Evolutionary conservation across 208 protist genomes (phyloP).

Genomic region (Acanthamoeba sp.): DNA sequence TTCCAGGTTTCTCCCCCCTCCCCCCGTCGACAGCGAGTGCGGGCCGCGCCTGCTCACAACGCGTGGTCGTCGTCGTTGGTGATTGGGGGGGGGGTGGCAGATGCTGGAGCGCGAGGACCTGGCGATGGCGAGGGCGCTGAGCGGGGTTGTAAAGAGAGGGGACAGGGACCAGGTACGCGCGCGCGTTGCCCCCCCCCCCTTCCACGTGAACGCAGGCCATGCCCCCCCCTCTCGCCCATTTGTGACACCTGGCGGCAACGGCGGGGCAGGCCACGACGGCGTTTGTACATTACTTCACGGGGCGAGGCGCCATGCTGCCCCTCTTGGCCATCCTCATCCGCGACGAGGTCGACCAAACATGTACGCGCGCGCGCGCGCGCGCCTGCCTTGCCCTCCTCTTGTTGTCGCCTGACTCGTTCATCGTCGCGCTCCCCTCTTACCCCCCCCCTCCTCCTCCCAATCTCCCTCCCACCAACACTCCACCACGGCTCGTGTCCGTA

Average conservation of each 20-base stretch:
- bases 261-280: not conserved
- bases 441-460: too few species aligned
- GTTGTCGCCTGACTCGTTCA: too few species aligned
- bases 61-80: not conserved
- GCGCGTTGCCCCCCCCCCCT: too few species aligned
- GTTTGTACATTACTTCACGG: not conserved
- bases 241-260: not conserved
- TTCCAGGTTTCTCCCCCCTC: not conserved
- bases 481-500: too few species aligned
- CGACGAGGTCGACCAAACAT: not conserved
- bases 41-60: not conserved
- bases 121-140: not conserved
- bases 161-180: not conserved
- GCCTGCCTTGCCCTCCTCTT: not conserved
- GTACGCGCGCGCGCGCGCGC: not conserved
- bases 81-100: not conserved
- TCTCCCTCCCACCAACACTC: too few species aligned
- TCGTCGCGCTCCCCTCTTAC: too few species aligned
- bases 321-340: not conserved
- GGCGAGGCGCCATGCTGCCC: not conserved
- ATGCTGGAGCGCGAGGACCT: not conserved
- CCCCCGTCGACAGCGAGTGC: too few species aligned
- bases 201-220: not conserved
- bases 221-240: not conserved
- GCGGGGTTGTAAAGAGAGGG: constrained; percentile 4